Evolutionary conservation across 331 rosid genomes (phyloP), one percentile per base, ranked within the genome.

Genomic region (Quercus phellos): DNA sequence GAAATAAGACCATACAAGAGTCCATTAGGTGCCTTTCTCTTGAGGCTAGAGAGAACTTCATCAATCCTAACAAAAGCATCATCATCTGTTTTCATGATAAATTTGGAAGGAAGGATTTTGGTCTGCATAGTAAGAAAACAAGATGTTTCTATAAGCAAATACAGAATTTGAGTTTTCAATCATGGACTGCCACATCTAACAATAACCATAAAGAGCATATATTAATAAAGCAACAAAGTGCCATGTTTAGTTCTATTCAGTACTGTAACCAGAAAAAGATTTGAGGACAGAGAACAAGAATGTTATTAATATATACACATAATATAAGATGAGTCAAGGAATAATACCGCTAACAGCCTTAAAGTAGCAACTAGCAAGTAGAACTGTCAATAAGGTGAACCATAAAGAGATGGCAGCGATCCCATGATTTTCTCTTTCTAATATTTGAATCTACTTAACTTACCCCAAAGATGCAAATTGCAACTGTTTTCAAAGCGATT

Each of bases 11-110:
- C 98, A 22, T 90, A 90, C 79, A 92, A 78, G 63, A 94, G 89
- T 55, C 93, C 89, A 42, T 79, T 64, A 0, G 89, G 69, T 70
- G 96, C 69, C 86, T 85, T 92, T 72, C 87, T 89, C 85, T 87
- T 94, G 55, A 94, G 90, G 83, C 88, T 84, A 55, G 97, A 87
- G 68, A 94, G 79, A 74, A 94, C 91, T 82, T 94, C 97, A 78
- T 94, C 95, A 43, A 94, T 84, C 85, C 98, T 87, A 77, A 92
- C 87, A 83, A 94, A 94, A 30, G 98, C 98, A 88, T 94, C 98
- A 76, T 94, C 98, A 72, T 94, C 98, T 11, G 97, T 94, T 89
- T 94, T 94, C 98, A 94, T 94, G 59, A 94, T 89, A 83, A 83
- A 92, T 77, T 92, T 94, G 4, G 98, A 85, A 68, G 96, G 96